Conservation (phyloP, 78 protist genomes). For the Dictyostelium brefeldianum region DNA sequence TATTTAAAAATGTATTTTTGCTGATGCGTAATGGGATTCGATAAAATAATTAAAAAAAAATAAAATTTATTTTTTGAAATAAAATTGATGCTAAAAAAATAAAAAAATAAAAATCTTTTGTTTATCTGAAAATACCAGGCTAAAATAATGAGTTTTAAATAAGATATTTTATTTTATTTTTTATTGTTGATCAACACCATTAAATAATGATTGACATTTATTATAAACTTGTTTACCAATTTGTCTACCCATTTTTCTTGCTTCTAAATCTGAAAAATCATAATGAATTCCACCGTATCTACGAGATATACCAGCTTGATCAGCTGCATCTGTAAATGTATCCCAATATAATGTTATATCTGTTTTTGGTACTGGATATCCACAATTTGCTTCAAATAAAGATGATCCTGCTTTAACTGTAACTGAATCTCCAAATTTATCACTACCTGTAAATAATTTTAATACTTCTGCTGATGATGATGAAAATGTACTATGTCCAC, state of each 20-base stretch:
- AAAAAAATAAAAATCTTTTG: too few relatives aligned
- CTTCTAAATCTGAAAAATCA: slow-evolving; percentile 24
- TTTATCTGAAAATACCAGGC: too few relatives aligned
- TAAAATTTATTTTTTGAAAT: too few relatives aligned
- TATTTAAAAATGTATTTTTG: too few relatives aligned
- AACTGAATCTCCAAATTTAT: slow-evolving; percentile 35
- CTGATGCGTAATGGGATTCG: too few relatives aligned
- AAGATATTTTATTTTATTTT: too few relatives aligned
- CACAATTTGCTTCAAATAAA: slow-evolving; percentile 16
- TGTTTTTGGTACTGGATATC: slow-evolving; percentile 9
- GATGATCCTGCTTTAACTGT: slow-evolving; percentile 20
- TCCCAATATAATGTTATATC: slow-evolving; percentile 30
- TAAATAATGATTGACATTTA: slow-evolving; percentile 5
- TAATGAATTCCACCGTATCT: slow-evolving; percentile 56
- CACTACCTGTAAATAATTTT: slow-evolving; percentile 38
- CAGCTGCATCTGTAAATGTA: slow-evolving; percentile 47
- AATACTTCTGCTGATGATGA: slow-evolving; percentile 33
- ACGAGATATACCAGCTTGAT: slow-evolving; percentile 40
- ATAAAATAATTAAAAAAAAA: too few relatives aligned
- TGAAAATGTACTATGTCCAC: slow-evolving; percentile 61
- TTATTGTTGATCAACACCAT: slow-evolving; percentile 2
- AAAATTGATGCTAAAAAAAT: too few relatives aligned
- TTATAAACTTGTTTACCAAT: slow-evolving; percentile 31
- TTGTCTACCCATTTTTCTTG: slow-evolving; percentile 18
- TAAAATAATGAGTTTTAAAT: too few relatives aligned